Percentiles rank a stretch among this genome's conserved stretches.
Evolutionary conservation across 345 rosid genomes (phyloP).

Genomic region (sweet orange (Citrus sinensis)): DVS_A1.0 CM039164.1:1152001-1152500

Average conservation of each 20-base stretch:
- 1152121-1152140: too few species aligned
- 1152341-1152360: conserved; percentile 47
- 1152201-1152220: not conserved
- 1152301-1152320: conserved; percentile 91
- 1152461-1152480: too few species aligned
- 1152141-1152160: not conserved
- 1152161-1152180: not conserved
- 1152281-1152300: conserved; percentile 95
- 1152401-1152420: conserved; percentile 64
- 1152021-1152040: too few species aligned
- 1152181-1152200: not conserved
- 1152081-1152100: too few species aligned
- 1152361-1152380: conserved; percentile 50
- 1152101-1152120: too few species aligned
- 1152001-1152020: too few species aligned
- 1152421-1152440: not conserved
- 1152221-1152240: not conserved
- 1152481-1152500: too few species aligned
- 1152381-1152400: conserved; percentile 45
- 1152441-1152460: too few species aligned
- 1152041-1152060: too few species aligned
- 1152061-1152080: too few species aligned
- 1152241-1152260: not conserved
- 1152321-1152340: conserved; percentile 87
- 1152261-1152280: conserved; percentile 79